A percentile compares a stretch with the other conserved stretches of the same genome.
These are phyloP conservation scores for Trametes pubescens DNA, from an alignment of 1,284 basidiomycete genomes.

Conservation along the genomic window DNA sequence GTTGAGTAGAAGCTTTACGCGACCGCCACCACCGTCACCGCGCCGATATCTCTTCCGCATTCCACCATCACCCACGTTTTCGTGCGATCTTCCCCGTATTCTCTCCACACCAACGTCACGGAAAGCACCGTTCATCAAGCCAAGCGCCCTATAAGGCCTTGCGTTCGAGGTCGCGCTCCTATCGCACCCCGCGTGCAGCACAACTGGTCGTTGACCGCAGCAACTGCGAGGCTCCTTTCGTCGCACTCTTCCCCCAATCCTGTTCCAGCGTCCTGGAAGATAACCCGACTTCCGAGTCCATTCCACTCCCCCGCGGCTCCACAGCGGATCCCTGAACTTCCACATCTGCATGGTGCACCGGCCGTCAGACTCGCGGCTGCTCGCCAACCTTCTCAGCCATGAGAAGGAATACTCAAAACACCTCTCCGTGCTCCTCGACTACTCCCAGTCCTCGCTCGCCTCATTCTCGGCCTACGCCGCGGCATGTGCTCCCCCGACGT, in stretches of 20 bases:
- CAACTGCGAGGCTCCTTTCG: too few species aligned
- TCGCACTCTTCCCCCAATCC: too few species aligned
- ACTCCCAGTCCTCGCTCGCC: slow-evolving; percentile 67
- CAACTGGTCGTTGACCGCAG: too few species aligned
- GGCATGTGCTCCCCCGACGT: slow-evolving; percentile 63
- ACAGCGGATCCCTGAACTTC: background rate
- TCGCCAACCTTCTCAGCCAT: slow-evolving; percentile 68
- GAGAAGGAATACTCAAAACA: slow-evolving; percentile 78
- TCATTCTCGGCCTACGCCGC: slow-evolving; percentile 78
- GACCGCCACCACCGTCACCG: slow-evolving; percentile 5
- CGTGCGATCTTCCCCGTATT: background rate
- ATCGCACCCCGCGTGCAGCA: background rate
- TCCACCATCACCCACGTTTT: background rate
- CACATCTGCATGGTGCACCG: slow-evolving; percentile 68
- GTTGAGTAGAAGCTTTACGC: background rate
- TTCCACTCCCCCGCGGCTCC: background rate
- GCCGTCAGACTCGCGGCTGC: slow-evolving; percentile 73
- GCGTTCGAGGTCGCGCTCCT: background rate
- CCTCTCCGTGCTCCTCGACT: slow-evolving; percentile 60
- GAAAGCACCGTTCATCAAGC: background rate
- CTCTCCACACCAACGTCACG: too few species aligned
- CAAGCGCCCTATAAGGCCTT: background rate
- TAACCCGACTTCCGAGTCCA: too few species aligned
- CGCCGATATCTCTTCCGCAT: background rate
- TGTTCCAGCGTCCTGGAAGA: too few species aligned